Percentiles rank a stretch among this genome's conserved stretches.
These are phyloP conservation scores for Magnolia changhungtana DNA, from an alignment of 164 flowering plant species.

Conservation along the genomic window DNA sequence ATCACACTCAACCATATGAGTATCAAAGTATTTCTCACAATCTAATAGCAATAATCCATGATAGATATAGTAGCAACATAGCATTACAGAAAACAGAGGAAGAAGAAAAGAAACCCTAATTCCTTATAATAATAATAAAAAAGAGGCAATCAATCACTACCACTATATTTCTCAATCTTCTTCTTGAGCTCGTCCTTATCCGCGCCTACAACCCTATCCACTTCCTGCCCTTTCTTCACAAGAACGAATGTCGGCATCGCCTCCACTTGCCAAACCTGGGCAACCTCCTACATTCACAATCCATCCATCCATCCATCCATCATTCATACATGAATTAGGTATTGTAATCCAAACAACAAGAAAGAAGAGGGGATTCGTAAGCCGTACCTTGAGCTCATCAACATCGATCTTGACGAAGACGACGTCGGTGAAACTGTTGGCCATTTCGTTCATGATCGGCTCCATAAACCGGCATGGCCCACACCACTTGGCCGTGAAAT, in stretches of 20 bases:
- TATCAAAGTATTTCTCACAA: no score
- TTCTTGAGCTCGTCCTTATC: slow-evolving; percentile 9
- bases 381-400: slow-evolving; percentile 44
- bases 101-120: neutral
- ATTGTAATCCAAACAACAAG: neutral
- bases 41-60: no score
- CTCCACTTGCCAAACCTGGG: slow-evolving; percentile 7
- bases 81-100: no score
- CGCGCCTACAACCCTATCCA: slow-evolving; percentile 15
- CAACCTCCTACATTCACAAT: slow-evolving; percentile 6
- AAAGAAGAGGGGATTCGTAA: neutral
- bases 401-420: slow-evolving; percentile 68
- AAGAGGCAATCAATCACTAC: neutral
- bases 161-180: slow-evolving; percentile 3
- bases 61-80: no score
- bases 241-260: slow-evolving; percentile 19
- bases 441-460: slow-evolving; percentile 38
- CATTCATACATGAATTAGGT: neutral
- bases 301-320: neutral
- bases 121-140: neutral
- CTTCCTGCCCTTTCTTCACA: slow-evolving; percentile 14
- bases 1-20: no score
- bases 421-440: slow-evolving; percentile 44
- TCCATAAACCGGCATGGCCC: slow-evolving; percentile 62
- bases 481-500: slow-evolving; percentile 73